Conservation (phyloP, 2,329 filamentous ascomycete genomes). For the Penicillium sp. region DNA sequence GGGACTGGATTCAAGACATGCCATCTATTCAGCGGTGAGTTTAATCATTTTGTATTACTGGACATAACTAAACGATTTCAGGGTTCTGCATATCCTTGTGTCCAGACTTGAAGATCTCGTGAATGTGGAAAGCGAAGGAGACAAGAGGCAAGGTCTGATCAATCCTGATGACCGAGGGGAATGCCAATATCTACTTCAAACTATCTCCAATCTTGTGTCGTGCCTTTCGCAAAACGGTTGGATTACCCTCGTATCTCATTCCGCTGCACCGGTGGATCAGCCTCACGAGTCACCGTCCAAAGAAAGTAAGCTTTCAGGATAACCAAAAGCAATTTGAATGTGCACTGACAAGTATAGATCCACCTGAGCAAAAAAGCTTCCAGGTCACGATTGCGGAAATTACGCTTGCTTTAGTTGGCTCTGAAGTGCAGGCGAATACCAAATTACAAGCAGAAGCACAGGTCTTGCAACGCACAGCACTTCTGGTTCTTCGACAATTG, state of each 20-base stretch:
- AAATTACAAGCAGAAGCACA: constrained; percentile 52
- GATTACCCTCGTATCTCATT: constrained; percentile 64
- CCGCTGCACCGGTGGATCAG: constrained; percentile 47
- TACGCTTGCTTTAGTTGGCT: constrained; percentile 27
- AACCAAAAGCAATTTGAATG: neutral
- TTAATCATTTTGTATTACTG: neutral
- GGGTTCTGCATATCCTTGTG: constrained; percentile 35
- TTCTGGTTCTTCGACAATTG: constrained; percentile 59
- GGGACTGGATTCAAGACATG: constrained; percentile 68
- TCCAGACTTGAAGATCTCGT: constrained; percentile 32
- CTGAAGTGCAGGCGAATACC: constrained; percentile 15
- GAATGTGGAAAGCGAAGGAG: constrained; percentile 15
- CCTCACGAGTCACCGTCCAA: constrained; percentile 39
- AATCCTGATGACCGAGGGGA: constrained; percentile 64
- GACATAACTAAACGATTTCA: constrained; percentile 14
- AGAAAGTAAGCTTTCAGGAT: constrained; percentile 44
- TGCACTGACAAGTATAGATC: constrained; percentile 17
- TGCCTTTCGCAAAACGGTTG: constrained; percentile 67
- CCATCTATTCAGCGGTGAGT: constrained; percentile 51
- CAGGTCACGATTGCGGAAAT: constrained; percentile 32
- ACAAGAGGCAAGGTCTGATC: neutral
- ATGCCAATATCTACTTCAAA: constrained; percentile 72
- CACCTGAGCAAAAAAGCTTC: constrained; percentile 26
- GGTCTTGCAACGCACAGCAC: constrained; percentile 66
- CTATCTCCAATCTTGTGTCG: constrained; percentile 67